These are phyloP conservation scores for Wolfiporia cocos DNA, from an alignment of 1,284 basidiomycete genomes.

Conservation along the genomic window DNA sequence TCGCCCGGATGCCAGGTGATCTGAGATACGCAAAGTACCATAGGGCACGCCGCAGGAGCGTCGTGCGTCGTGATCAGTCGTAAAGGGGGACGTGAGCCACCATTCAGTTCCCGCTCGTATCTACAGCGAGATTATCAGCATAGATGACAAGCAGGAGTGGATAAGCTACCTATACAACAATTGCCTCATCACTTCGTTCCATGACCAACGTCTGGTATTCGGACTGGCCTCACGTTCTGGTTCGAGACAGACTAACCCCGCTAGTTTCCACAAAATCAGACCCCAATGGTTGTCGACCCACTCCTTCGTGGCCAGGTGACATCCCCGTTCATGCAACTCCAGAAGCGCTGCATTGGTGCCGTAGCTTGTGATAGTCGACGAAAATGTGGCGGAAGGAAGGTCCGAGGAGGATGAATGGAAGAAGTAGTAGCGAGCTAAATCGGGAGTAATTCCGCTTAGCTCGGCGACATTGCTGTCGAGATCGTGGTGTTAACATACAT, in stretches of 20 bases:
- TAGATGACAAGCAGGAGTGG: too few species aligned
- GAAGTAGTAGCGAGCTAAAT: slow-evolving; percentile 56
- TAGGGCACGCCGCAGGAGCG: slow-evolving; percentile 61
- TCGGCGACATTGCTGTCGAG: slow-evolving; percentile 26
- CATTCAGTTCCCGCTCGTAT: slow-evolving; percentile 87
- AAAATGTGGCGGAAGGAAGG: slow-evolving; percentile 2
- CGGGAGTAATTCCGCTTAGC: slow-evolving; percentile 52
- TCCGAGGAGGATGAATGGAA: slow-evolving; percentile 40
- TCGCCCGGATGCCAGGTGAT: slow-evolving; percentile 43
- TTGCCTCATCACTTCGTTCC: slow-evolving; percentile 75
- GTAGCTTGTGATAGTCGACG: slow-evolving; percentile 19
- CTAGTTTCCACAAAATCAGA: slow-evolving; percentile 92
- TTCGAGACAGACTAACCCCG: slow-evolving; percentile 72
- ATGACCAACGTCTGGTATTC: slow-evolving; percentile 63
- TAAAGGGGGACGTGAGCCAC: slow-evolving; percentile 75
- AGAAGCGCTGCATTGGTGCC: slow-evolving; percentile 50
- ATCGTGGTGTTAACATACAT: neutral
- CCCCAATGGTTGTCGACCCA: slow-evolving; percentile 95
- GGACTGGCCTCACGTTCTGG: slow-evolving; percentile 52
- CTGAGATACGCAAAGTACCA: slow-evolving; percentile 81
- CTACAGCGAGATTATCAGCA: too few species aligned
- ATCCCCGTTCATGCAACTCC: slow-evolving; percentile 47
- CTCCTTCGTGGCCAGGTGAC: slow-evolving; percentile 52
- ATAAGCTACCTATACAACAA: slow-evolving; percentile 81
- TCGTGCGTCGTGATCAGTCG: slow-evolving; percentile 76